These are phyloP conservation scores for Lavandula angustifolia DNA, from an alignment of 257 asterid genomes.

Conservation along the genomic window DNA sequence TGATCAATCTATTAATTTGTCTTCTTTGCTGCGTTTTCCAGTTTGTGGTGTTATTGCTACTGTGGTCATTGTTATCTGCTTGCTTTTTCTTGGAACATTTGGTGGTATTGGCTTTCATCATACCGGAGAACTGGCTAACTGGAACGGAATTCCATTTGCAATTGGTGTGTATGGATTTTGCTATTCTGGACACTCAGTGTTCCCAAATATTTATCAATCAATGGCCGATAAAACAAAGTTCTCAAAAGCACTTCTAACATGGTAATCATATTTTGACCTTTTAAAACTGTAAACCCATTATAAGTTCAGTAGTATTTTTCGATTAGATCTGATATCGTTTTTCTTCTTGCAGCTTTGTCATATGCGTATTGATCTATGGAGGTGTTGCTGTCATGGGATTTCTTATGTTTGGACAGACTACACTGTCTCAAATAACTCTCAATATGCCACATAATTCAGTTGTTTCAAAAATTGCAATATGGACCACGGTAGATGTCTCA, in stretches of 20 bases:
- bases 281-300: background rate
- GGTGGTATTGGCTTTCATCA: constrained; percentile 55
- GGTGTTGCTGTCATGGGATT: constrained; percentile 69
- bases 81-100: constrained; percentile 50
- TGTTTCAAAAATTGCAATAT: constrained; percentile 62
- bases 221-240: constrained; percentile 88
- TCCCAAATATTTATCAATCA: constrained; percentile 89
- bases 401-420: constrained; percentile 76
- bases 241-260: constrained; percentile 55
- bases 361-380: constrained; percentile 66
- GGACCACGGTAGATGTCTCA: constrained; percentile 68
- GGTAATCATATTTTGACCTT: constrained; percentile 40
- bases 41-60: constrained; percentile 82
- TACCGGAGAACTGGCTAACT: constrained; percentile 49
- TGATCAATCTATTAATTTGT: background rate
- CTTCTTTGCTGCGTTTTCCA: constrained; percentile 35
- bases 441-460: constrained; percentile 66
- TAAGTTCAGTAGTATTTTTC: background rate
- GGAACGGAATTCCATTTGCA: constrained; percentile 78
- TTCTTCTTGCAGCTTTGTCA: constrained; percentile 52
- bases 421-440: constrained; percentile 75
- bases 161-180: constrained; percentile 84
- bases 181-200: constrained; percentile 82
- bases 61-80: constrained; percentile 49
- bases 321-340: background rate